Evolutionary conservation across 192 early-diverging fungal genomes (phyloP).

Genomic region (Jimgerdemannia flammicorona): DNA sequence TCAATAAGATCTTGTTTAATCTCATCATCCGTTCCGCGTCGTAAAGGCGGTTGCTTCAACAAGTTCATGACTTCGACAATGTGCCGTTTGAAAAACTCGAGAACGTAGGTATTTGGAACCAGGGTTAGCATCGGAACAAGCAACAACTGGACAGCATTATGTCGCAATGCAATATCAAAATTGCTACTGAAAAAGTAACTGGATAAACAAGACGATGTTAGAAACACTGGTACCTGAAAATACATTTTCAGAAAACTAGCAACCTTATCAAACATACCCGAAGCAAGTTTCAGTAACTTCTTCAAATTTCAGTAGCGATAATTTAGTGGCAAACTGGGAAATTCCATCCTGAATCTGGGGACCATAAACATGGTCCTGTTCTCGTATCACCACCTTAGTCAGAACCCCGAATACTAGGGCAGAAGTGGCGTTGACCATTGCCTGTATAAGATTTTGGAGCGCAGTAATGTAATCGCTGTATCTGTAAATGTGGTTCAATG

Average conservation of each 20-base stretch:
- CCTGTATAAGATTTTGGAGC: conserved; percentile 49
- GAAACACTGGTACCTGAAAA: too few species aligned
- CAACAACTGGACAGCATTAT: conserved; percentile 46
- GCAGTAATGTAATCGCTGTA: conserved; percentile 49
- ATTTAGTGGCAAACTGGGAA: conserved; percentile 28
- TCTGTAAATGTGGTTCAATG: conserved; percentile 11
- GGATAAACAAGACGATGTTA: neutral
- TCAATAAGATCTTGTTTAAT: conserved; percentile 21
- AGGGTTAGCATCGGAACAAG: conserved; percentile 44
- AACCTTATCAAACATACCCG: conserved; percentile 21
- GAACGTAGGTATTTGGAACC: conserved; percentile 34
- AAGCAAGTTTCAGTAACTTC: conserved; percentile 36
- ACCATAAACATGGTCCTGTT: conserved; percentile 43
- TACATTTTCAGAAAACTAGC: too few species aligned
- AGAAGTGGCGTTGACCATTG: conserved; percentile 36
- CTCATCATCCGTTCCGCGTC: conserved; percentile 15
- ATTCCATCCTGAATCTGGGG: conserved; percentile 32
- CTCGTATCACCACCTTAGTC: conserved; percentile 49
- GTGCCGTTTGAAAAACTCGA: conserved; percentile 45
- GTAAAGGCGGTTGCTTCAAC: conserved; percentile 27
- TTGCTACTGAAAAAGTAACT: conserved; percentile 22
- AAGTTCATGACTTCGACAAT: conserved; percentile 48
- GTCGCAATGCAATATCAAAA: conserved; percentile 26
- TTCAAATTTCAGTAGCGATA: conserved; percentile 31
- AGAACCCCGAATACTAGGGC: conserved; percentile 45